These are phyloP conservation scores for Neonothopanus nambi DNA, from an alignment of 1,284 basidiomycete genomes.

Conservation along the genomic window DNA sequence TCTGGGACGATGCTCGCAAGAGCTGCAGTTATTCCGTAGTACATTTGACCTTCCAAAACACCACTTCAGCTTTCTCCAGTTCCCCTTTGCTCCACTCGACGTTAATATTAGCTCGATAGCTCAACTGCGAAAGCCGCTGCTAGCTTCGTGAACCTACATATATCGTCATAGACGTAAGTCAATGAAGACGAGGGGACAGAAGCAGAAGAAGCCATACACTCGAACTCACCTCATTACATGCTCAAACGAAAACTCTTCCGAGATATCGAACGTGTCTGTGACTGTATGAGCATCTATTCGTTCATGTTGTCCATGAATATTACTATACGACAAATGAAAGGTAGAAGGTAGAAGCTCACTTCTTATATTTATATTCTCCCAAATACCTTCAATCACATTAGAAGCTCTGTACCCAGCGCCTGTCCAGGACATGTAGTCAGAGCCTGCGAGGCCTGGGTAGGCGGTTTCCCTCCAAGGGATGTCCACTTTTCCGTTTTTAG, in stretches of 20 bases:
- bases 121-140: conserved; percentile 45
- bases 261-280: conserved; percentile 38
- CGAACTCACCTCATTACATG: conserved; percentile 22
- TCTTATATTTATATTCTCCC: conserved; percentile 16
- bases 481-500: conserved; percentile 19
- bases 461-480: conserved; percentile 17
- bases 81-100: too few species aligned
- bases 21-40: too few species aligned
- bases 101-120: conserved; percentile 30
- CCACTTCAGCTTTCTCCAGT: neutral
- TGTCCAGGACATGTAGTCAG: conserved; percentile 45
- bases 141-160: conserved; percentile 42
- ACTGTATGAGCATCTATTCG: conserved; percentile 41
- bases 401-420: conserved; percentile 43
- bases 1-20: too few species aligned
- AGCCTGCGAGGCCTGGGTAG: conserved; percentile 25
- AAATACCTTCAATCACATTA: conserved; percentile 28
- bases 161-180: conserved; percentile 24
- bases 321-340: too few species aligned
- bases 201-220: neutral
- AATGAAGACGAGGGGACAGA: neutral
- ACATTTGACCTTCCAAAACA: too few species aligned
- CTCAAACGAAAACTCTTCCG: conserved; percentile 38
- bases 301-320: conserved; percentile 3
- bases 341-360: conserved; percentile 11